Evolutionary conservation across 2,329 filamentous ascomycete genomes (phyloP).

Genomic region (Apiospora phragmitis): DNA sequence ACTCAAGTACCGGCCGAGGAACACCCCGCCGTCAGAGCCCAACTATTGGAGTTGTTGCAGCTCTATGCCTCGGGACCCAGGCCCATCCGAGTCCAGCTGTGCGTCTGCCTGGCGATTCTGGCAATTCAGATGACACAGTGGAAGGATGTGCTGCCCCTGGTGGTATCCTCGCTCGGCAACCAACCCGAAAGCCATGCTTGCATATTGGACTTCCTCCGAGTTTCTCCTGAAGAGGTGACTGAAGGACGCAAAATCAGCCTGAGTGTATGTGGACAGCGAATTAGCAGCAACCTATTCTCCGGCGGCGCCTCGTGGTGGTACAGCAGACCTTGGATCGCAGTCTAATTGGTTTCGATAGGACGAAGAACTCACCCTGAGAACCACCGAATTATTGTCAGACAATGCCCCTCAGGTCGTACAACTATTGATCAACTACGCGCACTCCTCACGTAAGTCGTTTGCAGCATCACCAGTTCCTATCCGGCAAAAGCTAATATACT

Average conservation of each 20-base stretch:
- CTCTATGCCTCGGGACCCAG: constrained; percentile 81
- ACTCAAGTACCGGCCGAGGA: constrained; percentile 80
- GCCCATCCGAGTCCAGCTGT: constrained; percentile 85
- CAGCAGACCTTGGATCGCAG: constrained; percentile 36
- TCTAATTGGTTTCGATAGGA: constrained; percentile 69
- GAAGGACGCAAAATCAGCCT: constrained; percentile 99
- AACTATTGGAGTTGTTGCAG: constrained; percentile 79
- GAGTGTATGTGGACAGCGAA: constrained; percentile 82
- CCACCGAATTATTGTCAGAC: constrained; percentile 84
- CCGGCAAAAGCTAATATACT: constrained; percentile 10
- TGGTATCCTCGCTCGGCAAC: constrained; percentile 76
- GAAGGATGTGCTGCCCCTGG: constrained; percentile 86
- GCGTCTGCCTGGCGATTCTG: constrained; percentile 89
- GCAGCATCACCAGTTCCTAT: constrained; percentile 21
- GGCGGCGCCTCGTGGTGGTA: constrained; percentile 25
- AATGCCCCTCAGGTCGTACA: constrained; percentile 87
- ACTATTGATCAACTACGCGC: constrained; percentile 85
- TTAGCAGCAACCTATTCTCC: constrained; percentile 43
- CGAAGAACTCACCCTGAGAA: constrained; percentile 87
- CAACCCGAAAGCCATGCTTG: constrained; percentile 79
- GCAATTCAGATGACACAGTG: constrained; percentile 95
- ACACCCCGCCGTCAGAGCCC: constrained; percentile 76
- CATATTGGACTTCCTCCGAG: constrained; percentile 93
- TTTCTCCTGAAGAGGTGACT: constrained; percentile 97
- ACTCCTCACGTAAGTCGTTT: constrained; percentile 74